Conservation (phyloP, 495 filamentous ascomycete species). For the Xylaria scruposa region DNA sequence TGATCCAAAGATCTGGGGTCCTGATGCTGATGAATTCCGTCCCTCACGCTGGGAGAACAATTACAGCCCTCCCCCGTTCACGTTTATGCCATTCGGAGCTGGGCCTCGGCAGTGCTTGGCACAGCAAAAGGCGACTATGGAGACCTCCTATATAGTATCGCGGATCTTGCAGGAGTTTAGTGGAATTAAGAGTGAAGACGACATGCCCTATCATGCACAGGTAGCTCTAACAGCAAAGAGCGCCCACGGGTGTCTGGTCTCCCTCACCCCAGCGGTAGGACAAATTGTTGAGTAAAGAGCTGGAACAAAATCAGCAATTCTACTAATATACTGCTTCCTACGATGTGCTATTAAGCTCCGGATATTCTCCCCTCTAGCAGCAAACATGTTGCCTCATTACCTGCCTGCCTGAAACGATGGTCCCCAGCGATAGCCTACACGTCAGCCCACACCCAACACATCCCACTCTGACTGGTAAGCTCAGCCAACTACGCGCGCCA, state of each 20-base stretch:
- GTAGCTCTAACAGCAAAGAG: constrained; percentile 31
- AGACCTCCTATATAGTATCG: constrained; percentile 30
- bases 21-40: constrained; percentile 44
- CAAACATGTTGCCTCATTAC: neutral
- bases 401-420: neutral
- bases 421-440: neutral
- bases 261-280: constrained; percentile 25
- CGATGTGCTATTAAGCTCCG: constrained; percentile 5
- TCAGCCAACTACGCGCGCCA: constrained; percentile 1
- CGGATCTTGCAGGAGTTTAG: constrained; percentile 32
- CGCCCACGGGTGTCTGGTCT: constrained; percentile 32
- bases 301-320: constrained; percentile 16
- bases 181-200: constrained; percentile 29
- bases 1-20: constrained; percentile 43
- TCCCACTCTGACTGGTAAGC: neutral
- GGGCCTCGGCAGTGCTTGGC: constrained; percentile 38
- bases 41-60: constrained; percentile 45
- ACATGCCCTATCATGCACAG: constrained; percentile 31
- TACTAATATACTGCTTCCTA: neutral
- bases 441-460: neutral
- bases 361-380: constrained; percentile 1
- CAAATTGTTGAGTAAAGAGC: constrained; percentile 19
- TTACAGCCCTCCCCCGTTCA: constrained; percentile 26
- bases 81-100: constrained; percentile 36
- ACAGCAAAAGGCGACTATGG: constrained; percentile 33